Base-by-base conservation (phyloP, 495 filamentous ascomycete species). In the Letharia columbiana region DNA sequence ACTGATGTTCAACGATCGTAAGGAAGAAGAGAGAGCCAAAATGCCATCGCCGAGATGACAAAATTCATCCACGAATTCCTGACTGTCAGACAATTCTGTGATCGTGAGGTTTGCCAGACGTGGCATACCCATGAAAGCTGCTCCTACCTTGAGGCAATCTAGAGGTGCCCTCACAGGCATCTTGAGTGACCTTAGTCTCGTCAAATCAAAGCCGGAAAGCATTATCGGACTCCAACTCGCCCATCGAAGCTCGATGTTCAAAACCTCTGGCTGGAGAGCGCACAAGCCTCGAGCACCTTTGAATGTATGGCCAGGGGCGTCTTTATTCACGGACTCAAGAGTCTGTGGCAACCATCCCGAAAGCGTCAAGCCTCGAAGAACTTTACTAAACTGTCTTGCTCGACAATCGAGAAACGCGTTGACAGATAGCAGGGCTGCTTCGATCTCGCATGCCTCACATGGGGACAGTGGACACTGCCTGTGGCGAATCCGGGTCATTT, bases 201-300 rank as follows among this genome's bases (percentile, higher is more conserved):
- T 31, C 23, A 52, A 31, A 31, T 52, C 49, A 52, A 52, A 52
- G 49, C 49, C 13, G 49, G n/a, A 52, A 52, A 52, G 49, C 49
- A 52, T 52, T 12, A 52, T 12, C 23, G 49, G 49, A 52, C 49
- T 52, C 49, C 49, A 52, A 31, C 2, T 3, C 23, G 23, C 23
- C 49, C 49, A 31, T 52, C 11, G n/a, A 52, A 52, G 49, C 49
- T 52, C 23, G 31, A 52, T 13, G 23, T 52, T 52, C 49, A 52
- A 31, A 52, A 23, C 10, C 23, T 52, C 49, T 31, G 49, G 49
- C 9, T 10, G 0, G 10, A 52, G n/a, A 3, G 13, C 49, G 49
- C 49, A 52, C 9, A 52, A 8, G 10, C 49, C 49, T 52, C 23
- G 20, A 28, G 47, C 23, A 52, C 10, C 49, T 31, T 52, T 52